Base-by-base conservation (phyloP, 768 basidiomycete species). In the Trametes sanguinea region DNA sequence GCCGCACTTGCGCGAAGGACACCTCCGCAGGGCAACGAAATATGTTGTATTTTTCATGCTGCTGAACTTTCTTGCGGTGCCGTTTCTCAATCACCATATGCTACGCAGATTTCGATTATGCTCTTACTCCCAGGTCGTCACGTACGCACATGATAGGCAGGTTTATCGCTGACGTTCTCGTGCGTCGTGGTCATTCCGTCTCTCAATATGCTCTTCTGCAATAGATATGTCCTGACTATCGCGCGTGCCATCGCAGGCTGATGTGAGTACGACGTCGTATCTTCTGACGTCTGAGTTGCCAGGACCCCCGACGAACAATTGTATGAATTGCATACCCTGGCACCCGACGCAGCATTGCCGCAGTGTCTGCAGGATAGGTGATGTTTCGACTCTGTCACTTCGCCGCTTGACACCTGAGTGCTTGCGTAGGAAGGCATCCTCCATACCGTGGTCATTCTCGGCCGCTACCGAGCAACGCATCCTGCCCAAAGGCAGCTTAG, bases 201-300 rank as follows among this genome's bases (percentile, higher is more conserved):
- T 73, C 75, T 77, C 69, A 73, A 76, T 59, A 71, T 68, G 61
- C 68, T 70, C 60, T 45, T 66, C 62, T 71, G 75, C 74, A 76
- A 72, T 67, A 67, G 63, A 67, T 67, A 30, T 52, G 29, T 47
- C 55, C 30, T 48, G 39, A 22, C 32, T 29, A 16, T 27, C 22
- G 22, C 39, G 3, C 35, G 27, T 32, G n/a, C 11, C 32, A 8
- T 13, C 50, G 32, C 32, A 22, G 32, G 43, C n/a, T 7, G 2
- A 3, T 16, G 57, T 59, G 48, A 59, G 57, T 59, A 51, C 50
- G 43, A 22, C 50, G 6, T 1, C 42, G 29, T 33, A n/a, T 11
- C 13, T 16, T 53, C 60, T 61, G 32, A 54, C 45, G 16, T 53
- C 27, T 17, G n/a, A 10, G 30, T 35, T 39, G 14, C 30, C 9